Evolutionary conservation across 306 rosid genomes (phyloP).

Genomic region (Cucumis cinereus): DNA sequence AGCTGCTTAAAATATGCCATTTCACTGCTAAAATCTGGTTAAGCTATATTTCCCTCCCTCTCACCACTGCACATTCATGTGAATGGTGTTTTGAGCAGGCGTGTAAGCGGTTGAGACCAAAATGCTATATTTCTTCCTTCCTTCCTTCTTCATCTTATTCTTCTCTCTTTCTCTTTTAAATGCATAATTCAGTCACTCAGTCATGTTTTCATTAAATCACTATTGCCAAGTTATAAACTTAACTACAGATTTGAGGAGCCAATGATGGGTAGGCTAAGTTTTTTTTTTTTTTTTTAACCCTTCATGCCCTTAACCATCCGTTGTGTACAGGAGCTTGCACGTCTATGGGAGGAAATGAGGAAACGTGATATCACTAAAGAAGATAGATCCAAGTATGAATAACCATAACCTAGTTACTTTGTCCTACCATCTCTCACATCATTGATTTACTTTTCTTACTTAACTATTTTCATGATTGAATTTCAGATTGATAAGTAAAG

Average conservation of each 20-base stretch:
- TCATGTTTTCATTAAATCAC: neutral
- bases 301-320: neutral
- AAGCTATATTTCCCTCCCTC: neutral
- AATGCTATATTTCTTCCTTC: too few species aligned
- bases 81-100: neutral
- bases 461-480: neutral
- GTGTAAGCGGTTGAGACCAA: neutral
- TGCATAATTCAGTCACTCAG: neutral
- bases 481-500: slow-evolving; percentile 66
- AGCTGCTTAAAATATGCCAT: neutral
- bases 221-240: neutral
- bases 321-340: slow-evolving; percentile 59
- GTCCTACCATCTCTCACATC: neutral
- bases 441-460: neutral
- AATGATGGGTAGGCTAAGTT: neutral
- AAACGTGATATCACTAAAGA: slow-evolving; percentile 57
- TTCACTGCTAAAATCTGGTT: neutral
- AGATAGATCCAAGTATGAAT: slow-evolving; percentile 69
- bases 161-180: too few species aligned
- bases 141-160: too few species aligned
- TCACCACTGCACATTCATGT: neutral
- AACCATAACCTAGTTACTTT: neutral
- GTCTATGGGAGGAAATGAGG: slow-evolving; percentile 93
- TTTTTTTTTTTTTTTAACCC: neutral
- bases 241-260: neutral